Conservation (phyloP, 495 filamentous ascomycete species). For the Penicillium silybi region DNA sequence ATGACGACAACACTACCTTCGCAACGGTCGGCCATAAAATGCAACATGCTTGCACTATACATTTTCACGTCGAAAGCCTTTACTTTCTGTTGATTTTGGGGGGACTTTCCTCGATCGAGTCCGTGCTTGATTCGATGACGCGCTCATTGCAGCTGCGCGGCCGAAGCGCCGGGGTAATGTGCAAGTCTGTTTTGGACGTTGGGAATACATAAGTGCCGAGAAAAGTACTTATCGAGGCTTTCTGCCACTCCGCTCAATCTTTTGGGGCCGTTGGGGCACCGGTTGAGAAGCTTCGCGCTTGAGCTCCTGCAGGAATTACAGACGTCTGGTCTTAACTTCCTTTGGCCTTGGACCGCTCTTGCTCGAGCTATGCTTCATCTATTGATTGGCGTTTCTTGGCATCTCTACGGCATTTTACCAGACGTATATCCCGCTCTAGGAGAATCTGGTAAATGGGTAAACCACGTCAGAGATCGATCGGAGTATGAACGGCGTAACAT, state of each 20-base stretch:
- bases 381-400: neutral
- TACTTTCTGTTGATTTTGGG: neutral
- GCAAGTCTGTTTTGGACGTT: neutral
- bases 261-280: conserved; percentile 4
- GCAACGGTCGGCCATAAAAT: neutral
- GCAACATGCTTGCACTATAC: neutral
- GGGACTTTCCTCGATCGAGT: neutral
- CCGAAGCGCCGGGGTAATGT: neutral
- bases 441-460: neutral
- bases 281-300: conserved; percentile 12
- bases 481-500: neutral
- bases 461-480: neutral
- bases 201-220: neutral
- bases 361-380: neutral
- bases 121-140: conserved; percentile 10
- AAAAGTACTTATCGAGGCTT: conserved; percentile 1
- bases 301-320: neutral
- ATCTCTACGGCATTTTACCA: neutral
- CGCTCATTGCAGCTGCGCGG: conserved; percentile 3
- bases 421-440: neutral
- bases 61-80: neutral
- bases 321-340: neutral
- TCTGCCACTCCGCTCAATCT: conserved; percentile 14
- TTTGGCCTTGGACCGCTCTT: neutral
- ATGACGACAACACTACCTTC: neutral